Conservation (phyloP, 768 basidiomycete genomes). For the Rhizopogon sp. region DNA sequence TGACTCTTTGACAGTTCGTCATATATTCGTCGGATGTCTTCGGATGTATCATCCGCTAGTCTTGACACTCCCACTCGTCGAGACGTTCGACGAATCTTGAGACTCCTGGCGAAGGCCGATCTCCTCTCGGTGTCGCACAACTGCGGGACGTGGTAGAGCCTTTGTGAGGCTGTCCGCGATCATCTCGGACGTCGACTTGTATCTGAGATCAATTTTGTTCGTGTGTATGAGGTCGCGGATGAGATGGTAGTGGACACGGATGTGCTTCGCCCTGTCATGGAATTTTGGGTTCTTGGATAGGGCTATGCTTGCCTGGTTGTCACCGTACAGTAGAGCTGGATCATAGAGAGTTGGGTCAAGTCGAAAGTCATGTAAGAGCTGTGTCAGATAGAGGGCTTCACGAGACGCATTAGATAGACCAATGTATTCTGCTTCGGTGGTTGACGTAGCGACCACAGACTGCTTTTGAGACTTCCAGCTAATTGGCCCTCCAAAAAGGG, state of each 20-base stretch:
- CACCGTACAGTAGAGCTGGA: conserved; percentile 15
- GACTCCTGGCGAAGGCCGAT: too few species aligned
- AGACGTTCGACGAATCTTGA: too few species aligned
- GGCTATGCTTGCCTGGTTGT: conserved; percentile 27
- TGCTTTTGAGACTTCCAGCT: conserved; percentile 30
- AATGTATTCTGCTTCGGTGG: conserved; percentile 33
- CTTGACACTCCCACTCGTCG: too few species aligned
- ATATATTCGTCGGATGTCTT: too few species aligned
- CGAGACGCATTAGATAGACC: conserved; percentile 14
- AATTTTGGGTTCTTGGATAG: conserved; percentile 4
- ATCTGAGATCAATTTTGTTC: conserved; percentile 10
- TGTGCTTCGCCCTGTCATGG: conserved; percentile 22
- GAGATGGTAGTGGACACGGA: conserved; percentile 21
- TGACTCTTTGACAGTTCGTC: too few species aligned
- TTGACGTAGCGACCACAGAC: conserved; percentile 25
- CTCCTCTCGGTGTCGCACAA: too few species aligned
- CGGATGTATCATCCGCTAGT: too few species aligned
- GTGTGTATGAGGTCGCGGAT: conserved; percentile 9
- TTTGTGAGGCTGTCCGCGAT: conserved; percentile 15
- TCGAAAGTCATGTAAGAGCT: conserved; percentile 13
- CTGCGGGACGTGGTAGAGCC: background rate
- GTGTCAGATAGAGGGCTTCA: conserved; percentile 10
- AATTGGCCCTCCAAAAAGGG: conserved; percentile 22
- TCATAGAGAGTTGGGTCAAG: background rate
- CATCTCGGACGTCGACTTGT: conserved; percentile 15